phyloP scores from a whole-genome alignment of 169 alveolate species.

The Plasmodium gonderi region DNA sequence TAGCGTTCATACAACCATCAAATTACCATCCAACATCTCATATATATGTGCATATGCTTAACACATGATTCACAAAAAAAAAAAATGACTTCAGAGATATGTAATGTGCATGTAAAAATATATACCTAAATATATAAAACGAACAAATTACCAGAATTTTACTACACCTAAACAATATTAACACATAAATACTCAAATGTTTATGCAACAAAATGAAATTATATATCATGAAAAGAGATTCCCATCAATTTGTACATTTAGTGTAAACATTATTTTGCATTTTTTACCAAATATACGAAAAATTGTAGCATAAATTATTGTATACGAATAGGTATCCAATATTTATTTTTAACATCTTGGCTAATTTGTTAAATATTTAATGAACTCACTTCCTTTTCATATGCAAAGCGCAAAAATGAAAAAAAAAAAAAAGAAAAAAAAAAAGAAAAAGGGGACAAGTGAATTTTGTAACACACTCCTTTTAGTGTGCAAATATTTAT shows the following conservation, averaged over 20 bases:
- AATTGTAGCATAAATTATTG: not conserved
- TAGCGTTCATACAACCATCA: not conserved
- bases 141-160: not conserved
- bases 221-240: not conserved
- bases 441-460: not conserved
- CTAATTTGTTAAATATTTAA: too few species aligned
- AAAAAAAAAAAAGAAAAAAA: not conserved
- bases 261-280: not conserved
- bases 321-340: not conserved
- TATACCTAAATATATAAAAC: not conserved
- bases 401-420: not conserved
- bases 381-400: too few species aligned
- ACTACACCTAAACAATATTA: not conserved
- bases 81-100: not conserved
- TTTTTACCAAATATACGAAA: not conserved
- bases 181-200: not conserved
- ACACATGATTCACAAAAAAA: not conserved
- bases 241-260: not conserved
- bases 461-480: not conserved
- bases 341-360: too few species aligned
- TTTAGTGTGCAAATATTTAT: not conserved
- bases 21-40: not conserved
- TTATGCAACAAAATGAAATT: not conserved
- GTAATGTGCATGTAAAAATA: not conserved
- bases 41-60: not conserved